Evolutionary conservation across 371 early-diverging fungal species (phyloP).

Genomic region (Zychaea mexicana): DNA sequence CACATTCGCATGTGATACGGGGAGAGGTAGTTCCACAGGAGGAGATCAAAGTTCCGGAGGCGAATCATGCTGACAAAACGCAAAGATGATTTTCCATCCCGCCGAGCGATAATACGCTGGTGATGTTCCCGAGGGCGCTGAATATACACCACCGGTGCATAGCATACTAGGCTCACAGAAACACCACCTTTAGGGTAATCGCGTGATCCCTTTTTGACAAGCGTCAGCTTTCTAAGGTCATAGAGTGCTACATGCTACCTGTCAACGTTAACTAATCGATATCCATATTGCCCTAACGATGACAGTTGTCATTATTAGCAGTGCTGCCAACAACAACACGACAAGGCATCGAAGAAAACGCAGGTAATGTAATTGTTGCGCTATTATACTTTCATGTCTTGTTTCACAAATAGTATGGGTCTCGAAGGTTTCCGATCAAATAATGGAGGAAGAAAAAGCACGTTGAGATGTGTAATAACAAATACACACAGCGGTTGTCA

Average conservation of each 20-base stretch:
- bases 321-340: too few relatives aligned
- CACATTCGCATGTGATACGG: slow-evolving; percentile 6
- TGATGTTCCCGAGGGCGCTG: too few relatives aligned
- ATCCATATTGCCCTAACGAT: too few relatives aligned
- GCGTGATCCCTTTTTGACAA: too few relatives aligned
- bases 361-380: neutral
- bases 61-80: neutral
- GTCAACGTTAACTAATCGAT: too few relatives aligned
- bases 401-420: neutral
- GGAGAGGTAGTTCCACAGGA: neutral
- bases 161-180: too few relatives aligned
- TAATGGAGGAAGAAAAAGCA: neutral
- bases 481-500: neutral
- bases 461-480: slow-evolving; percentile 3
- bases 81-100: neutral
- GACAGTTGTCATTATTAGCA: too few relatives aligned
- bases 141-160: too few relatives aligned
- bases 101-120: too few relatives aligned
- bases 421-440: slow-evolving; percentile 1
- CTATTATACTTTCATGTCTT: neutral
- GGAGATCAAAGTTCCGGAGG: slow-evolving; percentile 2
- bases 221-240: too few relatives aligned
- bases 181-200: too few relatives aligned
- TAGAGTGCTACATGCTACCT: too few relatives aligned
- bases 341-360: neutral